Percentiles rank a stretch among this genome's conserved stretches.
Evolutionary conservation across 192 early-diverging fungal genomes (phyloP).

Genomic region (Coemansia sp.): DNA sequence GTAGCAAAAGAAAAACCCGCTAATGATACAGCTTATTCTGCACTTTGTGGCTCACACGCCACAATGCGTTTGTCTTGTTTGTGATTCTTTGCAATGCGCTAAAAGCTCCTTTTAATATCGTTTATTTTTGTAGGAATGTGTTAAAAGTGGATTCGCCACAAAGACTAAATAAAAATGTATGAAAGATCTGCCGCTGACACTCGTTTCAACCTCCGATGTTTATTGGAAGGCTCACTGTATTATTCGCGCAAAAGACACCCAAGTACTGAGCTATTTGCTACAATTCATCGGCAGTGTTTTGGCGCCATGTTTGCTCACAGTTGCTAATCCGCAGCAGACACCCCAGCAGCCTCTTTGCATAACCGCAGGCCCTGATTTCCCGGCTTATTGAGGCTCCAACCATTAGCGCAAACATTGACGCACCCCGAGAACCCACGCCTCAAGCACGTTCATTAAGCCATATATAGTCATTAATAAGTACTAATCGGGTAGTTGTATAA

Average conservation of each 20-base stretch:
- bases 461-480: slow-evolving; percentile 67
- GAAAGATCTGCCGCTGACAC: not conserved
- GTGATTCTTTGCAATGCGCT: not conserved
- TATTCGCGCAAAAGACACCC: slow-evolving; percentile 57
- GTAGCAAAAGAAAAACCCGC: not conserved
- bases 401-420: slow-evolving; percentile 69
- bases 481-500: slow-evolving; percentile 56
- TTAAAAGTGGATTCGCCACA: not conserved
- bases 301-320: not conserved
- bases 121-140: not conserved
- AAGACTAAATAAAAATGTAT: not conserved
- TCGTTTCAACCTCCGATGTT: not conserved
- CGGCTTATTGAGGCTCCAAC: slow-evolving; percentile 61
- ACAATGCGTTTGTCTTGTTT: not conserved
- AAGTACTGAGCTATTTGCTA: slow-evolving; percentile 48
- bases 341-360: no score
- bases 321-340: no score
- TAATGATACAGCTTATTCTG: not conserved
- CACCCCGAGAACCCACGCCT: slow-evolving; percentile 46
- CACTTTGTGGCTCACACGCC: not conserved
- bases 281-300: not conserved
- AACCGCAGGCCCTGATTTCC: slow-evolving; percentile 60
- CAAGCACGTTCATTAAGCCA: slow-evolving; percentile 57
- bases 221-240: slow-evolving; percentile 12
- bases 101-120: not conserved